Conservation (phyloP, 1,139 yeast species). For the Torulaspora pretoriensis region DNA sequence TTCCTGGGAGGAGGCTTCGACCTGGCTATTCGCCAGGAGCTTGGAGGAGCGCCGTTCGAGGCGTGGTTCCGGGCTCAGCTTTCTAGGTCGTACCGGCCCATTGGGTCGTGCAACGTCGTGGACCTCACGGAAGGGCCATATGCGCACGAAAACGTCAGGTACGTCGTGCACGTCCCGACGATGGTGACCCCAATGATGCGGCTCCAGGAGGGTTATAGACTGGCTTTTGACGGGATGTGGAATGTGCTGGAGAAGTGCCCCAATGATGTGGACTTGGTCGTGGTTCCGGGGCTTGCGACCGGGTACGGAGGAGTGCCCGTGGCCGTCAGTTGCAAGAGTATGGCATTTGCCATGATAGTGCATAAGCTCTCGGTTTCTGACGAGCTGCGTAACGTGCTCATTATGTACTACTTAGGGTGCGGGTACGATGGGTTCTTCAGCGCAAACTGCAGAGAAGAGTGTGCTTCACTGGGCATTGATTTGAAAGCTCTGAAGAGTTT, state of each 20-base stretch:
- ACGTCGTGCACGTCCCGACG: conserved; percentile 46
- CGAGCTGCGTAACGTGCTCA: conserved; percentile 26
- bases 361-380: conserved; percentile 22
- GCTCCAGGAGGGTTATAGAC: conserved; percentile 27
- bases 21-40: conserved; percentile 39
- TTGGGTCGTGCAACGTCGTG: conserved; percentile 27
- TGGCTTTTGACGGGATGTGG: conserved; percentile 48
- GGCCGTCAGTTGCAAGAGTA: conserved; percentile 35
- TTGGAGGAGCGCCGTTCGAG: conserved; percentile 31
- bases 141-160: conserved; percentile 29
- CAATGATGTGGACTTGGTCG: conserved; percentile 33
- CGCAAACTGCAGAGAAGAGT: conserved; percentile 21
- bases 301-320: conserved; percentile 47
- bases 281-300: conserved; percentile 49
- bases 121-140: conserved; percentile 17
- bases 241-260: conserved; percentile 35
- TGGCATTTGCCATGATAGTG: conserved; percentile 33
- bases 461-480: conserved; percentile 21
- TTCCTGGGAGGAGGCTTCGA: conserved; percentile 53
- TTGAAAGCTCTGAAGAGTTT: conserved; percentile 17
- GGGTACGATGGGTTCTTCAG: conserved; percentile 26
- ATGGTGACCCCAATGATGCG: conserved; percentile 43
- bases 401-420: conserved; percentile 29
- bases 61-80: conserved; percentile 30
- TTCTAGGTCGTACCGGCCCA: conserved; percentile 28